Conservation (phyloP, 208 protist species). For the Leishmania aethiopica region DNA sequence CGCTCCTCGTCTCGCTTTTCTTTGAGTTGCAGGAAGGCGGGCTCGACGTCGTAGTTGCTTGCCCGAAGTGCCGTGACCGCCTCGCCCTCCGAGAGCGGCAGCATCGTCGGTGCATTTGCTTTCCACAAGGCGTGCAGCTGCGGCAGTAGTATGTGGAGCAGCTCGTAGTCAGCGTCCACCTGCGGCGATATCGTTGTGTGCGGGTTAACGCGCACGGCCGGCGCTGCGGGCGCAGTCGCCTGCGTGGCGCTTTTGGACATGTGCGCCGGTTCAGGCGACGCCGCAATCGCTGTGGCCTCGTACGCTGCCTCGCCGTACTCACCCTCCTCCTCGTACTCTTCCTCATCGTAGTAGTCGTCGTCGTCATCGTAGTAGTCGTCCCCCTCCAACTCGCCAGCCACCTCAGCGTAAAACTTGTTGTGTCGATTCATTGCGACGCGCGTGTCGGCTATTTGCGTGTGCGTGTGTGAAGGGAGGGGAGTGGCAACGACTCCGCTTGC, state of each 20-base stretch:
- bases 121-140: conserved; percentile 52
- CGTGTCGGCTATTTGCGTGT: background rate
- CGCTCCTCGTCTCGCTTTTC: conserved; percentile 36
- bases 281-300: background rate
- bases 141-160: conserved; percentile 48
- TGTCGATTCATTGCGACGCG: conserved; percentile 67
- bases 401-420: conserved; percentile 74
- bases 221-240: background rate
- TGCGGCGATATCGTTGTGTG: conserved; percentile 37
- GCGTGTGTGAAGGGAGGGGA: background rate
- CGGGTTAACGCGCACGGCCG: conserved; percentile 15
- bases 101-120: conserved; percentile 27
- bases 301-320: conserved; percentile 28
- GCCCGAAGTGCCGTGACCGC: conserved; percentile 57
- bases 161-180: conserved; percentile 55
- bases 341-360: conserved; percentile 58
- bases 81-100: conserved; percentile 43
- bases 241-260: background rate
- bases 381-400: conserved; percentile 51
- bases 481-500: background rate
- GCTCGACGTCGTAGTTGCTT: conserved; percentile 60
- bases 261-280: background rate
- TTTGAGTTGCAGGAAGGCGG: conserved; percentile 33
- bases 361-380: conserved; percentile 58
- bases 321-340: conserved; percentile 58